phyloP scores from a whole-genome alignment of 129 eudicot genomes.

The Kitagawia praeruptora region DNA sequence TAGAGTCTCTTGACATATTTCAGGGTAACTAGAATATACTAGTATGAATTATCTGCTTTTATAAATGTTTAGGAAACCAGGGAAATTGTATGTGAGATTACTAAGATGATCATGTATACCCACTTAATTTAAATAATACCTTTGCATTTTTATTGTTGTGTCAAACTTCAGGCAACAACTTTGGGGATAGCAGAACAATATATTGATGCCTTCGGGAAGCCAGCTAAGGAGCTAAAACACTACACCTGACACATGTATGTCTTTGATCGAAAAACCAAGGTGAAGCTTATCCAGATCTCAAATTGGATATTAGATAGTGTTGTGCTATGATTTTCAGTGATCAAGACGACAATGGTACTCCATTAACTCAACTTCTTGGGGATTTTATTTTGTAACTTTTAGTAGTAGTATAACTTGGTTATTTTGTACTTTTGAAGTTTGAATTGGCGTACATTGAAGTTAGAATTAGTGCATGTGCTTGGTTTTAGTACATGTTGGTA shows the following conservation, averaged over 20 bases:
- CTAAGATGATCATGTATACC: neutral
- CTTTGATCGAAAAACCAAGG: neutral
- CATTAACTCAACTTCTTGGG: no score
- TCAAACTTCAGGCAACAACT: constrained; percentile 74
- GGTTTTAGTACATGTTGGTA: no score
- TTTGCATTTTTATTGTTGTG: neutral
- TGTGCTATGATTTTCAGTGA: no score
- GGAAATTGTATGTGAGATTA: neutral
- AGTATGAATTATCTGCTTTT: neutral
- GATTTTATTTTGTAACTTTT: no score
- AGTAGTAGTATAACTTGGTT: no score
- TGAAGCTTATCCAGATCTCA: no score
- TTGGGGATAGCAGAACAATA: constrained; percentile 83
- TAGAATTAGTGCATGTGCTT: no score
- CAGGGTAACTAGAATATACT: neutral
- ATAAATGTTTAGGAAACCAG: neutral
- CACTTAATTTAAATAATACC: neutral
- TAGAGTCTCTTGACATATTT: neutral
- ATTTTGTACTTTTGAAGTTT: no score
- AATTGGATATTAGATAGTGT: no score
- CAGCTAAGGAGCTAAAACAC: constrained; percentile 71
- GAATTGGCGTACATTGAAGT: no score
- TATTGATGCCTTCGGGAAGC: constrained; percentile 64
- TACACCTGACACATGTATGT: neutral
- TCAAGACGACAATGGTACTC: no score